A percentile compares a stretch with the other conserved stretches of the same genome.
phyloP scores from a whole-genome alignment of 2,329 filamentous ascomycete genomes.

The Leptographium wingfieldii region DNA sequence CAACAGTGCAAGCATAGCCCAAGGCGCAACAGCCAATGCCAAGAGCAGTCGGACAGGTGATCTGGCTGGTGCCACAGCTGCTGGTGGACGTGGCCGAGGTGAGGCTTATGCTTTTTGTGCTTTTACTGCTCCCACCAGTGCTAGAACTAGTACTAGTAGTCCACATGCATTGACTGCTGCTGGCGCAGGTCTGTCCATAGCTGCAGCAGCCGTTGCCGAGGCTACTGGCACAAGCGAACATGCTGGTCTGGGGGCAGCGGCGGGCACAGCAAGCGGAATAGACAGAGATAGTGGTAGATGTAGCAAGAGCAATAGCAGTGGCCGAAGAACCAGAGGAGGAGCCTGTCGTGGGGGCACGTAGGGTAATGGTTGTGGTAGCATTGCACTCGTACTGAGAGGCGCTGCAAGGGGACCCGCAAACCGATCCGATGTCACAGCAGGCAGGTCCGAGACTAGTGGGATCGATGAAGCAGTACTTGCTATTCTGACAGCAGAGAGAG shows the following conservation, averaged over 20 bases:
- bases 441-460: slow-evolving; percentile 8
- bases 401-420: slow-evolving; percentile 20
- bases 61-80: slow-evolving; percentile 33
- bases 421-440: slow-evolving; percentile 21
- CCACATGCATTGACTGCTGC: slow-evolving; percentile 22
- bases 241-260: slow-evolving; percentile 25
- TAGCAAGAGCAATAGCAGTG: slow-evolving; percentile 14
- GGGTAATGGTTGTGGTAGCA: slow-evolving; percentile 15
- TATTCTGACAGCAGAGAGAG: slow-evolving; percentile 15
- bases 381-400: slow-evolving; percentile 18
- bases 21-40: slow-evolving; percentile 38
- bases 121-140: not conserved
- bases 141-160: slow-evolving; percentile 10
- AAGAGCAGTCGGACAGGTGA: slow-evolving; percentile 25
- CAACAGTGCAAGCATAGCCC: slow-evolving; percentile 28
- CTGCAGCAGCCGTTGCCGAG: slow-evolving; percentile 38
- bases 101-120: slow-evolving; percentile 12
- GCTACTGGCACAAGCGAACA: slow-evolving; percentile 29
- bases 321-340: slow-evolving; percentile 1
- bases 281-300: slow-evolving; percentile 16
- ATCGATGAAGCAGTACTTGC: slow-evolving; percentile 20
- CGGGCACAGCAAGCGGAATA: slow-evolving; percentile 26
- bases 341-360: slow-evolving; percentile 5
- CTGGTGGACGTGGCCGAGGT: slow-evolving; percentile 23
- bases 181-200: slow-evolving; percentile 30